These are phyloP conservation scores for Pseudogymnoascus sp. DNA, from an alignment of 2,329 filamentous ascomycete species.

Conservation along the genomic window DNA sequence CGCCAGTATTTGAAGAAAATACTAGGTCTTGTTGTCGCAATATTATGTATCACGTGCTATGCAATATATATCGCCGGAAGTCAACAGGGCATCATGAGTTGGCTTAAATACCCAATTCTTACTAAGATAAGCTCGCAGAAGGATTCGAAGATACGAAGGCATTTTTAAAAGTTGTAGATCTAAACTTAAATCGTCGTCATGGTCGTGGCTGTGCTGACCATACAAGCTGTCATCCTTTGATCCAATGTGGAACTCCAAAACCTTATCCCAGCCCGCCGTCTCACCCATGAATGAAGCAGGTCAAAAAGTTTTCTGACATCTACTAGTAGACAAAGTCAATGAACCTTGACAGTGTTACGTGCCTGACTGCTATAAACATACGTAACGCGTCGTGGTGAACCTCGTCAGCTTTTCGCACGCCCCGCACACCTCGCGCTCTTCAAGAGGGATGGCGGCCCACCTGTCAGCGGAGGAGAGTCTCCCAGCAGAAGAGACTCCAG, in stretches of 20 bases:
- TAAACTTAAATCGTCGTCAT: neutral
- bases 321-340: neutral
- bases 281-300: neutral
- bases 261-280: neutral
- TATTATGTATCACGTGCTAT: neutral
- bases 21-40: neutral
- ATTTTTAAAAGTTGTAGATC: neutral
- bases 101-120: neutral
- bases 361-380: neutral
- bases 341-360: neutral
- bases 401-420: constrained; percentile 1
- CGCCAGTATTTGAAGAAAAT: neutral
- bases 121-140: neutral
- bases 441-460: neutral
- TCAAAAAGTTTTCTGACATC: neutral
- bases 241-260: neutral
- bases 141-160: neutral
- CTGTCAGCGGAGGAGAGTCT: neutral
- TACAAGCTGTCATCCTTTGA: neutral
- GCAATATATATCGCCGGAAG: neutral
- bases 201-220: neutral
- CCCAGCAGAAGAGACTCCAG: neutral
- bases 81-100: neutral
- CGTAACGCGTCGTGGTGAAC: neutral
- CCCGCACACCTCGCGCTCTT: neutral